phyloP scores from a whole-genome alignment of 2,329 filamentous ascomycete species.

The Colletotrichum costaricense region DNA sequence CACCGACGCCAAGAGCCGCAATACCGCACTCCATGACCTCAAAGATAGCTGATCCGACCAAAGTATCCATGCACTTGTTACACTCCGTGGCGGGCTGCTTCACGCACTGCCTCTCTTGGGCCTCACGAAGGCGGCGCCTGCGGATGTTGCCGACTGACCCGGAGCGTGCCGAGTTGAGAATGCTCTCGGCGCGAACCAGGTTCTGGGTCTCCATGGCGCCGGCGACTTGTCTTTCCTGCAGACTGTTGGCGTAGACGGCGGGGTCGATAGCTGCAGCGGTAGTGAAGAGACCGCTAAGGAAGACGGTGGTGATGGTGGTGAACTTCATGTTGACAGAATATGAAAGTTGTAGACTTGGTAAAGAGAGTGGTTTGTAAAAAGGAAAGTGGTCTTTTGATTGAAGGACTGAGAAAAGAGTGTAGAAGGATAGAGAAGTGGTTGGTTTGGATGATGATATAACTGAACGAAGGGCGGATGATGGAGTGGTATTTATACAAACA shows the following conservation, averaged over 20 bases:
- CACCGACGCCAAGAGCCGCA: too few species aligned
- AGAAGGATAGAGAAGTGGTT: neutral
- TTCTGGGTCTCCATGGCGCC: constrained; percentile 16
- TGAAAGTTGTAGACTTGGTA: neutral
- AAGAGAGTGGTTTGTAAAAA: neutral
- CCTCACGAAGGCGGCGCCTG: neutral
- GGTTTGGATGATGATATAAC: neutral
- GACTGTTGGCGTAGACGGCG: neutral
- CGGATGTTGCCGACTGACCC: constrained; percentile 12
- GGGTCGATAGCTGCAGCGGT: neutral
- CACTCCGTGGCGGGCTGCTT: neutral
- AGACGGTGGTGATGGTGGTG: neutral
- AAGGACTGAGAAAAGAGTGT: neutral
- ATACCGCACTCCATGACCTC: too few species aligned
- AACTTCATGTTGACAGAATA: constrained; percentile 1
- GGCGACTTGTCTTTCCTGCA: constrained; percentile 3
- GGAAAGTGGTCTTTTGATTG: neutral
- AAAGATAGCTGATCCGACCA: neutral
- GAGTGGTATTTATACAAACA: neutral
- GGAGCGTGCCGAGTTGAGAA: constrained; percentile 13
- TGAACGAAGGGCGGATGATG: neutral
- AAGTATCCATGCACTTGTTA: neutral
- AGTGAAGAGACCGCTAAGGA: constrained; percentile 8
- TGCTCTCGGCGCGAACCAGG: constrained; percentile 2
- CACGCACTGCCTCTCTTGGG: neutral